Percentiles rank a stretch among this genome's conserved stretches.
Evolutionary conservation across 805 yeast species (phyloP).

Genomic region (Metschnikowia koreensis): DNA sequence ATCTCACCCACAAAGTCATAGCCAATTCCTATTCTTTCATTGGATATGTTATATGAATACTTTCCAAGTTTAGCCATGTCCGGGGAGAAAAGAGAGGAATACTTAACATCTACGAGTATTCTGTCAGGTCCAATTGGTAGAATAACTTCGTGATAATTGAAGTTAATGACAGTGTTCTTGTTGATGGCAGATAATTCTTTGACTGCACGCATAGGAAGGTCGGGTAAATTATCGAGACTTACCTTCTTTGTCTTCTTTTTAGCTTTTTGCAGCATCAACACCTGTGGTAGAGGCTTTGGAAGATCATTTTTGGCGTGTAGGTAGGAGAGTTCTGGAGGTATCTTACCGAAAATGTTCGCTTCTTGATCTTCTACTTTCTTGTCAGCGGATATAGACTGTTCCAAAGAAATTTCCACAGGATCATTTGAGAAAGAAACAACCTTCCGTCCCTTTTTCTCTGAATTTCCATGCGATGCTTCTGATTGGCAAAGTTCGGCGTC

Average conservation of each 20-base stretch:
- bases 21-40: conserved; percentile 62
- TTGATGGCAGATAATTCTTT: conserved; percentile 47
- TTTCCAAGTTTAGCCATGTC: conserved; percentile 62
- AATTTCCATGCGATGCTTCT: background rate
- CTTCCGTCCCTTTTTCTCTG: background rate
- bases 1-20: conserved; percentile 67
- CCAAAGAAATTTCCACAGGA: conserved; percentile 18
- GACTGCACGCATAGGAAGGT: conserved; percentile 41
- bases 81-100: conserved; percentile 62
- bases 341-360: conserved; percentile 36
- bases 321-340: conserved; percentile 43
- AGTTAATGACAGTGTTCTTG: conserved; percentile 47
- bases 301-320: conserved; percentile 25
- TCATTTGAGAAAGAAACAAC: conserved; percentile 39
- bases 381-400: background rate
- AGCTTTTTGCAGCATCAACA: conserved; percentile 8
- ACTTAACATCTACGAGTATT: conserved; percentile 56
- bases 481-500: background rate
- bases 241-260: conserved; percentile 12
- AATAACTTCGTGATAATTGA: conserved; percentile 49
- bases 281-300: conserved; percentile 29
- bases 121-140: conserved; percentile 48
- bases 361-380: conserved; percentile 7
- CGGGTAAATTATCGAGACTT: conserved; percentile 45
- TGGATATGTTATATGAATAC: conserved; percentile 49